phyloP scores from a whole-genome alignment of 2,329 filamentous ascomycete genomes.

The Albifimbria verrucaria region DNA sequence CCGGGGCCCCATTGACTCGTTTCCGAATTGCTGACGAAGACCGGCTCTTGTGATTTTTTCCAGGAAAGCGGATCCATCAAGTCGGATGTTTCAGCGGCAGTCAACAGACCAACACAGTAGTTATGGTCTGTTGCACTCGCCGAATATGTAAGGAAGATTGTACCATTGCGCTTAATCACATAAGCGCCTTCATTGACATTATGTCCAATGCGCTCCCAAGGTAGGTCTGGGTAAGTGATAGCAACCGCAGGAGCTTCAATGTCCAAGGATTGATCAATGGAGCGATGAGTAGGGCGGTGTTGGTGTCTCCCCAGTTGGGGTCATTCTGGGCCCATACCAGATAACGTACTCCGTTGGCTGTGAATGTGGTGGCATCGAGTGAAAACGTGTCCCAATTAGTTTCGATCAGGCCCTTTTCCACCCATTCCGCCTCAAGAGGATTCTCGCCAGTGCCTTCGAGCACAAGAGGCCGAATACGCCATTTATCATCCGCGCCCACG shows the following conservation, averaged over 20 bases:
- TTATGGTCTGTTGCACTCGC: conserved; percentile 21
- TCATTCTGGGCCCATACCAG: conserved; percentile 27
- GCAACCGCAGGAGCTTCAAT: conserved; percentile 6
- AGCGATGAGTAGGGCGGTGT: conserved; percentile 20
- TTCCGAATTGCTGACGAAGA: conserved; percentile 21
- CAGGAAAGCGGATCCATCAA: conserved; percentile 20
- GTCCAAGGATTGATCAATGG: conserved; percentile 24
- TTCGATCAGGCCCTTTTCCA: conserved; percentile 22
- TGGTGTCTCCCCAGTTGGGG: conserved; percentile 17
- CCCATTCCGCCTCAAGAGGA: conserved; percentile 22
- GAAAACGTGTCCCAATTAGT: conserved; percentile 28
- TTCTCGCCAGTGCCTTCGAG: conserved; percentile 24
- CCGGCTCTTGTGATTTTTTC: conserved; percentile 18
- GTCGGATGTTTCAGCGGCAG: conserved; percentile 14
- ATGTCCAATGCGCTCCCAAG: conserved; percentile 16
- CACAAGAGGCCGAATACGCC: conserved; percentile 21
- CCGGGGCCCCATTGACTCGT: conserved; percentile 25
- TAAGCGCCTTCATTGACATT: conserved; percentile 17
- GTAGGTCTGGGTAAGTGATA: conserved; percentile 13
- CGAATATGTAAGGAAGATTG: conserved; percentile 14
- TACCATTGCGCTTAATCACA: conserved; percentile 13
- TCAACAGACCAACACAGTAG: conserved; percentile 23
- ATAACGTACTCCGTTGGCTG: conserved; percentile 22
- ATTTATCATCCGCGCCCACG: conserved; percentile 16
- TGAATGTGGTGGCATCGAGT: conserved; percentile 24